A percentile compares a stretch with the other conserved stretches of the same genome.
phyloP scores from a whole-genome alignment of 83 land plant species.

The Diphasiastrum complanatum region DNA sequence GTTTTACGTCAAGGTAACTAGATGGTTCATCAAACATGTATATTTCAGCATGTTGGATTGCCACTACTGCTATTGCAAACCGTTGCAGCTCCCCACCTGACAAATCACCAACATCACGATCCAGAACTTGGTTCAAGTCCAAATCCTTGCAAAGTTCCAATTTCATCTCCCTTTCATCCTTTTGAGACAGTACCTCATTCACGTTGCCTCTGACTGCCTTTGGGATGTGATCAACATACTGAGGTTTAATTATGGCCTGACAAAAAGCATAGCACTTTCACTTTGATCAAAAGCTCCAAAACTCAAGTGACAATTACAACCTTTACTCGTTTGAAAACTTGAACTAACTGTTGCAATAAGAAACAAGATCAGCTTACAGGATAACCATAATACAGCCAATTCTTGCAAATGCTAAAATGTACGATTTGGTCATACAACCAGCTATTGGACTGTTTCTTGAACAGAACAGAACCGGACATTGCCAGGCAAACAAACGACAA shows the following conservation, averaged over 20 bases:
- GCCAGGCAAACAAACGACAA: no score
- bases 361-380: no score
- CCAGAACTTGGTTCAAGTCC: constrained; percentile 88
- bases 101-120: constrained; percentile 88
- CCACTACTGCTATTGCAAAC: constrained; percentile 98
- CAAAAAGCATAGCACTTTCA: not conserved
- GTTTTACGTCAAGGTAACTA: constrained; percentile 96
- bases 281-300: no score
- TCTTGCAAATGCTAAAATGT: no score
- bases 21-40: constrained; percentile 99
- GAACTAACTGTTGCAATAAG: no score
- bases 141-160: constrained; percentile 73
- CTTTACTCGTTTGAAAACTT: no score
- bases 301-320: no score
- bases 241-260: constrained; percentile 98
- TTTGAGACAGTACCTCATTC: constrained; percentile 87
- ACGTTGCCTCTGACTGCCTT: constrained; percentile 99
- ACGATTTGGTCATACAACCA: no score
- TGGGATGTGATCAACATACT: constrained; percentile 97
- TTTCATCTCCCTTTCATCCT: constrained; percentile 85
- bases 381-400: no score
- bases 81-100: constrained; percentile 99
- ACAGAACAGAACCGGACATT: no score
- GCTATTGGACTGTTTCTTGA: no score
- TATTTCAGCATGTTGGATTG: constrained; percentile 92